Percentiles rank a stretch among this genome's conserved stretches.
phyloP scores from a whole-genome alignment of 768 basidiomycete genomes.

The Boletales sp. region DNA sequence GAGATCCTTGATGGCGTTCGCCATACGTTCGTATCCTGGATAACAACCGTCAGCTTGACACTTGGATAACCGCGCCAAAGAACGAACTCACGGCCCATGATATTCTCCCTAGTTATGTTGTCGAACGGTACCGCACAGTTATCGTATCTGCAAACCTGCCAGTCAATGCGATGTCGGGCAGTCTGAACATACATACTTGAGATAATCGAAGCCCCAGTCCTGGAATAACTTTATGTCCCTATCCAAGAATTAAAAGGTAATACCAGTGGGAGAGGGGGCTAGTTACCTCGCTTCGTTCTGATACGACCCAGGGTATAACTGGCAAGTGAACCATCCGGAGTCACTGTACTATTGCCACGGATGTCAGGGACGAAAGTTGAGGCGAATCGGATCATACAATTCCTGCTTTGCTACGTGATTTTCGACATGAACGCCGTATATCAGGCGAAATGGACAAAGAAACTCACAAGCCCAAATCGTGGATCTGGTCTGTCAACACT shows the following conservation, averaged over 20 bases:
- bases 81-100: conserved; percentile 46
- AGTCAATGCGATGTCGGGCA: not conserved
- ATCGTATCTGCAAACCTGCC: conserved; percentile 43
- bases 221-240: conserved; percentile 58
- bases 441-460: not conserved
- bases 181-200: conserved; percentile 43
- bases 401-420: conserved; percentile 47
- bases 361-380: conserved; percentile 3
- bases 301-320: conserved; percentile 61
- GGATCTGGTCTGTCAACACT: conserved; percentile 50
- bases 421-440: not conserved
- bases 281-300: conserved; percentile 53
- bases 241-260: not conserved
- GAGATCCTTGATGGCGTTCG: conserved; percentile 51
- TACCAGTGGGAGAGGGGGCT: not conserved
- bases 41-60: not conserved
- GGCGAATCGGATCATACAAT: conserved; percentile 42
- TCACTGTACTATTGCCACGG: conserved; percentile 51
- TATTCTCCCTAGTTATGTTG: conserved; percentile 50
- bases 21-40: conserved; percentile 59
- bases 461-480: conserved; percentile 53
- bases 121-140: conserved; percentile 63
- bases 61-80: not conserved
- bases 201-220: conserved; percentile 63
- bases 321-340: conserved; percentile 67